phyloP scores from a whole-genome alignment of 2,329 filamentous ascomycete species.

The Apiospora phragmitis region DNA sequence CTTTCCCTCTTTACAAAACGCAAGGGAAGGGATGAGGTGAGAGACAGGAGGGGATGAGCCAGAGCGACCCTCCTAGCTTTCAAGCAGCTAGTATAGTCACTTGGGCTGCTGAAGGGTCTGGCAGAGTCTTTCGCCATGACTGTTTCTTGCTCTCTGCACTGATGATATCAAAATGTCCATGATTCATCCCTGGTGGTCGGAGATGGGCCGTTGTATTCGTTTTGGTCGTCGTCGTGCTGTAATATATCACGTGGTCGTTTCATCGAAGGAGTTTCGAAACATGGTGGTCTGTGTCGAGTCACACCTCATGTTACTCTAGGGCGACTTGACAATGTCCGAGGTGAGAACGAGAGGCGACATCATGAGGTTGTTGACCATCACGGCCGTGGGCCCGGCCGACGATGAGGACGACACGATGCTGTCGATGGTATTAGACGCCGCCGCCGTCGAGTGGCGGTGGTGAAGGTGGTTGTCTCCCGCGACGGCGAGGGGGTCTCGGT shows the following conservation, averaged over 20 bases:
- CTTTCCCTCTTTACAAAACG: background rate
- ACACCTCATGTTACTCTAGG: background rate
- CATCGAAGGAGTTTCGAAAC: background rate
- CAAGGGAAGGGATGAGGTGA: background rate
- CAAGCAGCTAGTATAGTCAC: background rate
- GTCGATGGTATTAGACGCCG: background rate
- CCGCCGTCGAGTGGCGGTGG: background rate
- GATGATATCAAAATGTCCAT: background rate
- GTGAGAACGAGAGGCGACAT: background rate
- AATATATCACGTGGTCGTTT: background rate
- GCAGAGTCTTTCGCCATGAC: background rate
- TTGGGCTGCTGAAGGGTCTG: background rate
- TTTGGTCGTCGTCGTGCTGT: background rate
- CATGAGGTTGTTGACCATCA: background rate
- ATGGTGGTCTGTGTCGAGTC: background rate
- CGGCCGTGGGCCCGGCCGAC: background rate
- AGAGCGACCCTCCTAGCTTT: background rate
- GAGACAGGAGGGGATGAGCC: background rate
- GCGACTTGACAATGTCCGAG: slow-evolving; percentile 2
- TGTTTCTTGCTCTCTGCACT: background rate
- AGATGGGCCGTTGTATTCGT: background rate
- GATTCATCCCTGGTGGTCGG: background rate
- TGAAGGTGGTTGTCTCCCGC: background rate
- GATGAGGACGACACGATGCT: background rate
- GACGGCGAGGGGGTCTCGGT: background rate